Evolutionary conservation across 2,329 filamentous ascomycete genomes (phyloP).

Genomic region (Colletotrichum acutatum): DNA sequence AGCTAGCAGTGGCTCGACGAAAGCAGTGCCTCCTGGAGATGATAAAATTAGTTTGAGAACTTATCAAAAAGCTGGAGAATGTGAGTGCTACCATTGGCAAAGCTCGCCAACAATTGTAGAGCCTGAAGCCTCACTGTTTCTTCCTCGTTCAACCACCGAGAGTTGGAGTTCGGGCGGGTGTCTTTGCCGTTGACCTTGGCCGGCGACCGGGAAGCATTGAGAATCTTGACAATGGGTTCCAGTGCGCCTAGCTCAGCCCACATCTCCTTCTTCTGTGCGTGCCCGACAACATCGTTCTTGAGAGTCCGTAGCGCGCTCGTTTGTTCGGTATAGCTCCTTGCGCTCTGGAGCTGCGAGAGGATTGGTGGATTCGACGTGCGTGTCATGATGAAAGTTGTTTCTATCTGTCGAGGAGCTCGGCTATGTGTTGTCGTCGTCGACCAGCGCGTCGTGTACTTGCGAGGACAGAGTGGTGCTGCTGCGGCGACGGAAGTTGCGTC

Average conservation of each 20-base stretch:
- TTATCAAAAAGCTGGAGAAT: neutral
- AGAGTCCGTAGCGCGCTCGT: conserved; percentile 74
- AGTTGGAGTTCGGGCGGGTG: conserved; percentile 41
- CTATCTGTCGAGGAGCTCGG: conserved; percentile 4
- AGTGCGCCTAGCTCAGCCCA: conserved; percentile 79
- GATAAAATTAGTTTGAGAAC: conserved; percentile 4
- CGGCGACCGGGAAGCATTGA: conserved; percentile 48
- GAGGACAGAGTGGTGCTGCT: conserved; percentile 19
- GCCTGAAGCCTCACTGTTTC: conserved; percentile 80
- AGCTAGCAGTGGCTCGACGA: conserved; percentile 78
- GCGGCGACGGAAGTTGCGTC: conserved; percentile 30
- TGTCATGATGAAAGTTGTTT: conserved; percentile 56
- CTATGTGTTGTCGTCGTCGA: conserved; percentile 22
- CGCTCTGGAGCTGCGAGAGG: conserved; percentile 66
- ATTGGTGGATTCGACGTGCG: conserved; percentile 63
- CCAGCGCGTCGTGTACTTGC: conserved; percentile 26
- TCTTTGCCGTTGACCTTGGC: conserved; percentile 54
- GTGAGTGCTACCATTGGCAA: conserved; percentile 77
- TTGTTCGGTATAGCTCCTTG: conserved; percentile 63
- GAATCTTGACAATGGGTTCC: conserved; percentile 63
- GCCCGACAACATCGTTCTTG: conserved; percentile 91
- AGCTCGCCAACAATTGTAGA: conserved; percentile 85
- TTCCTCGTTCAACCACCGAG: conserved; percentile 62
- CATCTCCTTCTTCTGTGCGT: conserved; percentile 85
- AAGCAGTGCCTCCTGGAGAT: conserved; percentile 77